A percentile compares a stretch with the other conserved stretches of the same genome.
phyloP scores from a whole-genome alignment of 805 yeast species.

The Pichia membranifaciens region DNA sequence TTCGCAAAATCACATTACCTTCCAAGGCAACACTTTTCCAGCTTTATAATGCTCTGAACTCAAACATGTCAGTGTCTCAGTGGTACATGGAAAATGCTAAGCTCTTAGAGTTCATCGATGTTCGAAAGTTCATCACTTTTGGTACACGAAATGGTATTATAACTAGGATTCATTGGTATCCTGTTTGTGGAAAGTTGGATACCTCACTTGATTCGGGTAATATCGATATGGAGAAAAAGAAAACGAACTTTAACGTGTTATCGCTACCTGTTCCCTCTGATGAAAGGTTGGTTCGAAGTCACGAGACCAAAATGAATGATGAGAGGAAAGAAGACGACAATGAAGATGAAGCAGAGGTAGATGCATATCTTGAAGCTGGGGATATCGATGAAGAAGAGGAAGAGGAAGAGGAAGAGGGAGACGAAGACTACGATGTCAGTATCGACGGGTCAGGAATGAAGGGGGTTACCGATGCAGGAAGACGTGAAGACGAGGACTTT shows the following conservation, averaged over 20 bases:
- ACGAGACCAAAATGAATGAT: background rate
- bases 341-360: background rate
- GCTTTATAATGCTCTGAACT: slow-evolving; percentile 71
- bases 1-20: slow-evolving; percentile 37
- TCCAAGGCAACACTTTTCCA: slow-evolving; percentile 62
- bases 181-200: slow-evolving; percentile 45
- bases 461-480: background rate
- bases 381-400: background rate
- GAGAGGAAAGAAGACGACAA: background rate
- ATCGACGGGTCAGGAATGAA: too few relatives aligned
- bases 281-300: background rate
- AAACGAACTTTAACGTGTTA: background rate
- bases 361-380: too few relatives aligned
- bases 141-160: slow-evolving; percentile 80
- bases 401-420: background rate
- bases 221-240: background rate
- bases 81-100: slow-evolving; percentile 73
- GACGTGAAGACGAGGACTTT: slow-evolving; percentile 8
- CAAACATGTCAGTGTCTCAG: slow-evolving; percentile 67
- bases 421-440: background rate
- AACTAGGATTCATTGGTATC: slow-evolving; percentile 74
- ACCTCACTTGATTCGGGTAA: slow-evolving; percentile 22
- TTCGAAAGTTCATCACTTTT: slow-evolving; percentile 78
- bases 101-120: slow-evolving; percentile 59
- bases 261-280: background rate